A percentile compares a stretch with the other conserved stretches of the same genome.
phyloP scores from a whole-genome alignment of 2,329 filamentous ascomycete genomes.

The Ascochyta clinopodiicola region DNA sequence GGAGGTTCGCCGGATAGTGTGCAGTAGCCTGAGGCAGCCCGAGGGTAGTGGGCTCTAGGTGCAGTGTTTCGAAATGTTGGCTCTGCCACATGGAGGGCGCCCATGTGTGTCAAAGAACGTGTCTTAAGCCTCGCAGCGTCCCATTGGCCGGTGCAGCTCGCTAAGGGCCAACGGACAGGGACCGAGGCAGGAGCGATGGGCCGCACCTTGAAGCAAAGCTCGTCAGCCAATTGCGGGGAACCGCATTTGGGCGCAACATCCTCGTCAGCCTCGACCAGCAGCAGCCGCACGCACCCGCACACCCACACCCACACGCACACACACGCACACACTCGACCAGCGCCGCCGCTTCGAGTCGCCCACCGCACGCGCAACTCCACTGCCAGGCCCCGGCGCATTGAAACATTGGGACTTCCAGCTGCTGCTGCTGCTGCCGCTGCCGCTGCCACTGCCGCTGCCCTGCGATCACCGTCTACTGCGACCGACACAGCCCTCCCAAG shows the following conservation, averaged over 20 bases:
- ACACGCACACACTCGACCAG: conserved; percentile 25
- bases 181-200: conserved; percentile 13
- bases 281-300: conserved; percentile 16
- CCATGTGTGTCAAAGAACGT: conserved; percentile 6
- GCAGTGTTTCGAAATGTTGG: not conserved
- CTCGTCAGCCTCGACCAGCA: conserved; percentile 12
- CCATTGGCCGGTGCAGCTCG: conserved; percentile 3
- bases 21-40: conserved; percentile 2
- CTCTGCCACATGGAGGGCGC: not conserved
- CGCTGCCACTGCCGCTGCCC: conserved; percentile 12
- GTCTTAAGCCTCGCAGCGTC: not conserved
- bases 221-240: conserved; percentile 39
- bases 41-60: not conserved
- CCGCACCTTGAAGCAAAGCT: conserved; percentile 10
- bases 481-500: conserved; percentile 23
- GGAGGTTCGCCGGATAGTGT: conserved; percentile 1
- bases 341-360: conserved; percentile 16
- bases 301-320: conserved; percentile 13
- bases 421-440: conserved; percentile 1
- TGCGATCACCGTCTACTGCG: conserved; percentile 3
- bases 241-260: conserved; percentile 30
- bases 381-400: not conserved
- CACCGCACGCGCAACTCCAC: conserved; percentile 5
- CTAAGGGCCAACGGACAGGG: conserved; percentile 1
- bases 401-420: not conserved